phyloP scores from a whole-genome alignment of 2,329 filamentous ascomycete genomes.

The Arachnopeziza araneosa region DNA sequence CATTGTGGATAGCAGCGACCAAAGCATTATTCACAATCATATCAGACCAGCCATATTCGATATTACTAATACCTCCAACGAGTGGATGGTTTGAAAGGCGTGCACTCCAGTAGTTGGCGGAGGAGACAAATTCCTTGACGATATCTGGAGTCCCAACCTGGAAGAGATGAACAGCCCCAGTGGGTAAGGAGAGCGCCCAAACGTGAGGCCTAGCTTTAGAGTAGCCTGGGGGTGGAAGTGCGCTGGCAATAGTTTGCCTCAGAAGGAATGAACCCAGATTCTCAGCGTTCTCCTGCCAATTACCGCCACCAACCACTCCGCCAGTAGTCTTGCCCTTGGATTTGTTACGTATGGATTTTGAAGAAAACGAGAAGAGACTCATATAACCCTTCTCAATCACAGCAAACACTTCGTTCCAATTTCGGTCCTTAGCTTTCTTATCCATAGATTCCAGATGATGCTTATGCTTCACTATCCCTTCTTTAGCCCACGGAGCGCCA shows the following conservation, averaged over 20 bases:
- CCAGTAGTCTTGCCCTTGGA: constrained; percentile 47
- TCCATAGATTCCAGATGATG: constrained; percentile 88
- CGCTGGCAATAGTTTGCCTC: constrained; percentile 85
- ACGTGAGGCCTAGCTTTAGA: constrained; percentile 86
- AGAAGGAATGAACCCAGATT: constrained; percentile 82
- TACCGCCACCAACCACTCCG: constrained; percentile 82
- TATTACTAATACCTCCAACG: constrained; percentile 88
- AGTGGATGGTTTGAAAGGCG: constrained; percentile 89
- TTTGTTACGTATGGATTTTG: constrained; percentile 69
- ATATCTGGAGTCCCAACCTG: constrained; percentile 95
- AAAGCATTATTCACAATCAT: constrained; percentile 55
- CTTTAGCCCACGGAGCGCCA: constrained; percentile 97
- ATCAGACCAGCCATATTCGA: constrained; percentile 96
- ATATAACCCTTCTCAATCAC: constrained; percentile 94
- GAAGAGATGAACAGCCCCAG: constrained; percentile 94
- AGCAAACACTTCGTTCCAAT: constrained; percentile 93
- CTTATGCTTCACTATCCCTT: constrained; percentile 93
- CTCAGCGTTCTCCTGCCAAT: constrained; percentile 97
- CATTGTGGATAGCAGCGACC: constrained; percentile 45
- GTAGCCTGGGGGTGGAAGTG: constrained; percentile 85
- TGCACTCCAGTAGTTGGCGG: constrained; percentile 97
- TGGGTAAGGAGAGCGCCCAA: constrained; percentile 88
- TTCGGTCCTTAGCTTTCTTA: constrained; percentile 88
- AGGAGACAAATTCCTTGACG: constrained; percentile 86
- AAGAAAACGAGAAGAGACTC: constrained; percentile 88